These are phyloP conservation scores for Globisporangium splendens DNA, from an alignment of 352 stramenopile genomes.

Conservation along the genomic window DNA sequence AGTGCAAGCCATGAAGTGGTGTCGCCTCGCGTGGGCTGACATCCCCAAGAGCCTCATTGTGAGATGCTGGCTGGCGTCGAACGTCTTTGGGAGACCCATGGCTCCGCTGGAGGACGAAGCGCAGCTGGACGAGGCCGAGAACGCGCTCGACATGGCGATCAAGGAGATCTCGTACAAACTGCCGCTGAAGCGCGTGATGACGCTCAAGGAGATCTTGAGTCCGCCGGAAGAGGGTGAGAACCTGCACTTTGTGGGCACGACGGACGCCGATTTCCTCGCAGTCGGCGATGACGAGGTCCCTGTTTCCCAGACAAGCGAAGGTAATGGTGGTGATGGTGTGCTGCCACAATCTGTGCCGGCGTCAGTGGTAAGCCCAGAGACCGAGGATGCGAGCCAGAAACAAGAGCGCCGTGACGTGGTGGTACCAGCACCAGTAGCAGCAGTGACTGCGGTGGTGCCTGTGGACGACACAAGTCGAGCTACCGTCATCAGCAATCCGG, in stretches of 20 bases:
- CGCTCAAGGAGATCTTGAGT: slow-evolving; percentile 15
- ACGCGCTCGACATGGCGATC: slow-evolving; percentile 10
- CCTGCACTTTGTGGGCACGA: slow-evolving; percentile 15
- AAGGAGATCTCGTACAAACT: slow-evolving; percentile 13
- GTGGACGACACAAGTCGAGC: neutral
- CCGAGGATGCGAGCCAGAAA: too few species aligned
- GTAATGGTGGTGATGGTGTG: neutral
- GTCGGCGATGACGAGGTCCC: slow-evolving; percentile 9
- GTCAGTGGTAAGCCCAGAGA: too few species aligned
- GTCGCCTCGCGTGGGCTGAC: slow-evolving; percentile 12
- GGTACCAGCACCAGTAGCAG: neutral
- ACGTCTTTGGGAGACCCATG: slow-evolving; percentile 8
- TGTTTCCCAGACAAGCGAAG: neutral
- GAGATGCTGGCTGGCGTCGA: slow-evolving; percentile 12
- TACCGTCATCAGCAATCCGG: neutral
- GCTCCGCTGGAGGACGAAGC: neutral
- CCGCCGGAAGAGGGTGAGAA: slow-evolving; percentile 10
- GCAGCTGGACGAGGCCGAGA: slow-evolving; percentile 1
- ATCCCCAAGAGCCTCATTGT: slow-evolving; percentile 8
- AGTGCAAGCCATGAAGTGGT: slow-evolving; percentile 15
- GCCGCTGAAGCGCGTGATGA: slow-evolving; percentile 14
- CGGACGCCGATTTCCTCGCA: slow-evolving; percentile 11
- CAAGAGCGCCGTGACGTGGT: neutral
- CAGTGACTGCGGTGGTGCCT: neutral
- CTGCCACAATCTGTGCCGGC: neutral